These are phyloP conservation scores for Hyaloscypha bicolor DNA, from an alignment of 495 filamentous ascomycete species.

Conservation along the genomic window DNA sequence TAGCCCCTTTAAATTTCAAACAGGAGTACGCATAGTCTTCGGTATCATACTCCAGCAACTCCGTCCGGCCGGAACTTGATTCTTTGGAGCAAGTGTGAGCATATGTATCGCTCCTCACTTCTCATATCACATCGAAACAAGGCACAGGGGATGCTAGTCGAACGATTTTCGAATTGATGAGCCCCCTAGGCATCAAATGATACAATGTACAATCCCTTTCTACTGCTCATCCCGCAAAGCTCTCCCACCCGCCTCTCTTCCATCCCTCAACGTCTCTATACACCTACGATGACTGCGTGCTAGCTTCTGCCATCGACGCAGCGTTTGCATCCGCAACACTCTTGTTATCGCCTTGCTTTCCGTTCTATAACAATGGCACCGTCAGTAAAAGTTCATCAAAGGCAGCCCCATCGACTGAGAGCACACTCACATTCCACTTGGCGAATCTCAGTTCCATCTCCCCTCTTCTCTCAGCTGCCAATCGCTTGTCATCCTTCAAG, in stretches of 20 bases:
- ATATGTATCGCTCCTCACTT: neutral
- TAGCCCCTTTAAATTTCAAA: too few species aligned
- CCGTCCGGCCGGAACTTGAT: too few species aligned
- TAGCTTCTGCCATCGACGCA: constrained; percentile 54
- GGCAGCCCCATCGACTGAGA: neutral
- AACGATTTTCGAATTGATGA: constrained; percentile 19
- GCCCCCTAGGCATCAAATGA: constrained; percentile 21
- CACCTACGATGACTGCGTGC: constrained; percentile 10
- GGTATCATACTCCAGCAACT: too few species aligned
- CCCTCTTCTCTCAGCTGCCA: constrained; percentile 86
- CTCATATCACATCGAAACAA: neutral
- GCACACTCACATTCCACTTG: constrained; percentile 88
- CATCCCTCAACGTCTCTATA: neutral
- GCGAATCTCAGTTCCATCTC: constrained; percentile 89
- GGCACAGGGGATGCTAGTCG: neutral
- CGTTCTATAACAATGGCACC: constrained; percentile 61
- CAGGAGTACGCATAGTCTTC: too few species aligned
- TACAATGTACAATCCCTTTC: constrained; percentile 33
- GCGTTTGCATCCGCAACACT: constrained; percentile 73
- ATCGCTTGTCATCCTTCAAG: constrained; percentile 89
- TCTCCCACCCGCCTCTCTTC: neutral
- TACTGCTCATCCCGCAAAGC: constrained; percentile 3
- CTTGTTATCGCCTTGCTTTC: constrained; percentile 91
- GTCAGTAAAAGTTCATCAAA: constrained; percentile 23
- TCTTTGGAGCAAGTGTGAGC: neutral